A percentile compares a stretch with the other conserved stretches of the same genome.
Evolutionary conservation across 2,329 filamentous ascomycete species (phyloP).

Genomic region (Torrubiellomyces zombiae): DNA sequence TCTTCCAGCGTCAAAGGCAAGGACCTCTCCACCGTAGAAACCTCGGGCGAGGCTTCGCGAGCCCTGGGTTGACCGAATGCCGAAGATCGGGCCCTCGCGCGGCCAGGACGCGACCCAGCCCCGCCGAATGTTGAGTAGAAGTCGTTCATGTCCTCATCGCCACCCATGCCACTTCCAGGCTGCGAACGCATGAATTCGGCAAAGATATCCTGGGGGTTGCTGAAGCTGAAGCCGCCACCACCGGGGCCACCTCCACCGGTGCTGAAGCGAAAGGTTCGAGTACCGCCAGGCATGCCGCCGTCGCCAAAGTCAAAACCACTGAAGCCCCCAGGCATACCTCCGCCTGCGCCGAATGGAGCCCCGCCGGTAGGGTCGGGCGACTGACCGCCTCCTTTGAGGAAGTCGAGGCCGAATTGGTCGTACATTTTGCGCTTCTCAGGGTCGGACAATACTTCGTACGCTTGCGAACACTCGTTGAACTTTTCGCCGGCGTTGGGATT

Average conservation of each 20-base stretch:
- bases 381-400: slow-evolving; percentile 65
- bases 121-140: slow-evolving; percentile 36
- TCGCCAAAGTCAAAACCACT: slow-evolving; percentile 34
- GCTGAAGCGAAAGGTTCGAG: slow-evolving; percentile 41
- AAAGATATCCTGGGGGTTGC: slow-evolving; percentile 71
- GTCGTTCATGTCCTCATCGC: slow-evolving; percentile 32
- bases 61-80: slow-evolving; percentile 16
- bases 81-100: slow-evolving; percentile 24
- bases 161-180: slow-evolving; percentile 23
- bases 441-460: slow-evolving; percentile 94
- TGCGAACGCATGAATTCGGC: slow-evolving; percentile 54
- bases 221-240: slow-evolving; percentile 60
- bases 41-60: slow-evolving; percentile 50
- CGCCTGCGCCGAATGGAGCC: slow-evolving; percentile 37
- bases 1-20: slow-evolving; percentile 75
- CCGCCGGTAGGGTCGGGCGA: slow-evolving; percentile 44
- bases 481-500: slow-evolving; percentile 73
- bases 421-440: slow-evolving; percentile 94
- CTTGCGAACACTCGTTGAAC: slow-evolving; percentile 96
- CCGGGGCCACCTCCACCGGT: slow-evolving; percentile 41
- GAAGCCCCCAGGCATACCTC: slow-evolving; percentile 38
- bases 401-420: slow-evolving; percentile 88
- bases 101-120: slow-evolving; percentile 19
- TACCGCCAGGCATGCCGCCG: slow-evolving; percentile 25
- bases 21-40: slow-evolving; percentile 77